Evolutionary conservation across 2,329 filamentous ascomycete species (phyloP), one percentile per base, ranked within the genome.

Genomic region (Lachnellula cervina): DNA sequence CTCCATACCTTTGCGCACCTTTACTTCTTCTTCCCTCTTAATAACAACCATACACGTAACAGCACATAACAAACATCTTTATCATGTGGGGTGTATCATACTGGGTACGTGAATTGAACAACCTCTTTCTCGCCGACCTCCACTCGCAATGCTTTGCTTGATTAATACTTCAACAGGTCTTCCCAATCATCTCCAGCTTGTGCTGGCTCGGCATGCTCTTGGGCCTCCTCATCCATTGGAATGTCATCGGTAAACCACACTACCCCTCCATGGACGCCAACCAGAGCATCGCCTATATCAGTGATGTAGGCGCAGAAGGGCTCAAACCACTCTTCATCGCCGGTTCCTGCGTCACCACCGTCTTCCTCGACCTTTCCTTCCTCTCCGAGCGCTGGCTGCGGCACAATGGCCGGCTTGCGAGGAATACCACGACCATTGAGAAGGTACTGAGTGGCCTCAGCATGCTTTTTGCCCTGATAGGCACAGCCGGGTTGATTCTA

Each of bases 291-390:
- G 83, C 89, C 59, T 91, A 86, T 74, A 90, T 89, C 66, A 87
- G 83, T 62, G 83, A 88, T 71, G 76, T 87, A 13, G 84, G 82
- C 59, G 82, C 81, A 21, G 68, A 69, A 38, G 71, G 76, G 28
- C 78, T 92, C 17, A 88, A 92, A 69, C 89, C 89, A 2, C 78
- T 93, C 59, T 94, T 94, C 76, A 86, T 94, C 66, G 77, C 84
- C 35, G 87, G 89, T 64, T 85, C 81, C 66, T 75, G 78, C 52
- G 74, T 90, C 37, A 91, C 88, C 5, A 88, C 90, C 21, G 76
- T 95, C 49, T 86, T 89, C 59, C 86, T 99, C 67, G 88, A 96
- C 73, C 73, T 90, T 8, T 83, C 87, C 25, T 94, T 99, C 69
- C 72, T 88, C 52, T 77, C 87, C 14, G 93, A 97, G 74, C 84